Base-by-base conservation (phyloP, 2,329 filamentous ascomycete species). In the Trichophyton simii region DNA sequence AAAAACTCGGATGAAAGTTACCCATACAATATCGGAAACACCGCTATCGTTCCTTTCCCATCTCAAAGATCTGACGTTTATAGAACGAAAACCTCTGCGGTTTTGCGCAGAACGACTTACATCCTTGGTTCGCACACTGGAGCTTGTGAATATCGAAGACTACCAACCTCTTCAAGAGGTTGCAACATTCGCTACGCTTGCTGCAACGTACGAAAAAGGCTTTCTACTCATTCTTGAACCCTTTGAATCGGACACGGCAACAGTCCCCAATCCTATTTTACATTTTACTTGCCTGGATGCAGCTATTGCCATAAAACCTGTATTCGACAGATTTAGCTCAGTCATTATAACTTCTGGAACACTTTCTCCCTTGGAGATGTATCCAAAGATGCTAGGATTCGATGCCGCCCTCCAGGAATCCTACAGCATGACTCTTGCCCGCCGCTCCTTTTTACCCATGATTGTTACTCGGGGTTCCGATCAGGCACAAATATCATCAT, bases 281-380 rank as follows among this genome's bases (percentile, higher is more conserved):
- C 95, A 99, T 72, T 95, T 99, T 71, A 94, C 92, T 2, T 99
- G 94, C 69, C 81, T 99, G 22, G 94, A 99, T 73, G 94, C 94
- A 3, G 94, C 95, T 0, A 99, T 99, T 66, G 94, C 95, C 48
- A 99, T 99, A 70, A 95, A 94, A 65, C 94, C 94, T 0, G 92
- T 99, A 3, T 96, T 99, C 70, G 92, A 99, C 63, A 87, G 94
- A 59, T 99, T 99, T 73, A 91, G 89, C 73, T 97, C 94, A 1
- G 94, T 99, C 66, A 95, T 99, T 70, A 97, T 99, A 72, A 99
- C 94, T 0, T 97, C 94, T 0, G 94, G 94, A 65, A 99, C 94
- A 1, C 90, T 99, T 64, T 97, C 94, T 1, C 94, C 94, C 0
- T 77, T 99, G 2, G 95, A 99, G 72, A 99, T 99, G 88, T 99